Base-by-base conservation (phyloP, 106 monocot species). In the Platanthera guangdongensis region DNA sequence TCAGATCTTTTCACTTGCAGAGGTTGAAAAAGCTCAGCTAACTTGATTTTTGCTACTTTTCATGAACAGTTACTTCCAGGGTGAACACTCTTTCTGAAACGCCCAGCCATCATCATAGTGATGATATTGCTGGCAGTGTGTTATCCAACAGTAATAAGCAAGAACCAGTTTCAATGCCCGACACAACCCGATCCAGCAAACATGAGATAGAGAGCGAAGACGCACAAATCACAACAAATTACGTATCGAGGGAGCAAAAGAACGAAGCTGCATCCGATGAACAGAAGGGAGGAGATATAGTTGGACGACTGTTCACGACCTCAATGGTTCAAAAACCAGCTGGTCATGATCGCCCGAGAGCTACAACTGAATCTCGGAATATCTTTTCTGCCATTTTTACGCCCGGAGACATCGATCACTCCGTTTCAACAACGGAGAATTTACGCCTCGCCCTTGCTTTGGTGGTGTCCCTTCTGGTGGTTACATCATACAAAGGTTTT, bases 381-480 rank as follows among this genome's bases (percentile, higher is more conserved):
- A 78, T 13, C 47, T 25, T 6, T 9, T 60, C 21, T 15, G 7
- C 5, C 21, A 70, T 73, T 11, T 82, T 87, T 74, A 80, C 78
- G n/a, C 52, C 80, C 7, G 80, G 21, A 7, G 39, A 55, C 53
- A 85, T 92, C 74, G 77, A 65, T 11, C 59, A 10, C 11, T 80
- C 85, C 9, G 69, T 92, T 8, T 75, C 85, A 57, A 75, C 79
- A 51, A 78, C 89, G 15, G 87, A 89, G 77, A 82, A 87, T 60
- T 75, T 78, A 54, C 89, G 92, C 3, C 59, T 89, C 13, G 45
- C 89, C 3, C 80, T 75, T 59, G 77, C 92, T 0, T 25, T 83
- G 9, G 12, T 18, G 4, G 74, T 87, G 70, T 85, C 79, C 2
- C 9, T 85, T 57, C 12, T 89, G 19, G 89, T 84, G 3, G 72